These are phyloP conservation scores for Colletotrichum sp. DNA, from an alignment of 2,329 filamentous ascomycete genomes.

Conservation along the genomic window DNA sequence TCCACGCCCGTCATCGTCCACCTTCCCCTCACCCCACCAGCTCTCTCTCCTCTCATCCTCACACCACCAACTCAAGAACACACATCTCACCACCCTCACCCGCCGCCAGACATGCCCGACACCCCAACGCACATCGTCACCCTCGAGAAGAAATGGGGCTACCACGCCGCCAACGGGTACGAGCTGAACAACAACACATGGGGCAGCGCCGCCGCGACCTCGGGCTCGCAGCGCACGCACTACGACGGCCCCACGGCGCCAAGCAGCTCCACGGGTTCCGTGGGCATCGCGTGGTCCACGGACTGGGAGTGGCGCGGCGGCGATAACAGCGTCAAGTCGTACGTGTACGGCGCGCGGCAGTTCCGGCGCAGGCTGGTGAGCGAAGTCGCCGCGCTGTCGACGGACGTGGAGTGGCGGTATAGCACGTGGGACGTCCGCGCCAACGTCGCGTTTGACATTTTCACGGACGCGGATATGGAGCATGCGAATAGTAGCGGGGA, in stretches of 20 bases:
- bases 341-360: constrained; percentile 43
- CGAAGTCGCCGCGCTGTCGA: constrained; percentile 38
- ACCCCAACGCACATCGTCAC: constrained; percentile 12
- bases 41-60: not conserved
- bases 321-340: constrained; percentile 46
- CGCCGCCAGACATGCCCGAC: constrained; percentile 23
- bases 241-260: constrained; percentile 36
- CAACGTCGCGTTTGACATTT: constrained; percentile 68
- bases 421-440: constrained; percentile 54
- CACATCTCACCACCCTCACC: not conserved
- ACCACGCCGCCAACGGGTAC: constrained; percentile 34
- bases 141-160: constrained; percentile 33
- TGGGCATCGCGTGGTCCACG: constrained; percentile 43
- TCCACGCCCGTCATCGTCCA: not conserved
- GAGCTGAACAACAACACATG: constrained; percentile 49
- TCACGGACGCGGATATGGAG: constrained; percentile 50
- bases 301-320: constrained; percentile 47
- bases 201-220: constrained; percentile 37
- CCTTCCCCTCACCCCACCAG: not conserved
- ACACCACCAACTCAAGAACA: not conserved
- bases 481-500: constrained; percentile 39
- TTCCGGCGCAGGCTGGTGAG: constrained; percentile 34
- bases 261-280: constrained; percentile 27
- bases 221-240: constrained; percentile 48
- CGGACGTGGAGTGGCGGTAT: constrained; percentile 46